Base-by-base conservation (phyloP, 148 eudicot genomes). In the Amaranthus palmeri region DNA sequence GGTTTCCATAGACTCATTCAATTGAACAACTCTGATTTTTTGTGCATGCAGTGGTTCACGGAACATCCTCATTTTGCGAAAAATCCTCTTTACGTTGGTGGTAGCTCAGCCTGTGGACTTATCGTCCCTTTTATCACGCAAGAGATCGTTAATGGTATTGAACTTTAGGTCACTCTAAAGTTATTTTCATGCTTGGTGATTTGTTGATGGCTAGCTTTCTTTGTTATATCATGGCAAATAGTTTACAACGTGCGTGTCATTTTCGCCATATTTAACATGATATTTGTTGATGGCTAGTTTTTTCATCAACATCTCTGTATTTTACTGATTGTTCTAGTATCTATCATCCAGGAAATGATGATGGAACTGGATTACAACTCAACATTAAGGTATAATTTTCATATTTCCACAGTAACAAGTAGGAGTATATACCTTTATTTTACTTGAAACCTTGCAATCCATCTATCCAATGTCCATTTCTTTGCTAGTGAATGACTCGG, bases 51-150 rank as follows among this genome's bases (percentile, higher is more conserved):
- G 68, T 65, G 52, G 36, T 6, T 48, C 49, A 8, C 3, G 14
- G 41, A 47, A 14, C 68, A 65, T 65, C 68, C 68, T 65, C 68
- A 17, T 8, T 65, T 48, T 48, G 41, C 42, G 49, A 47, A 6
- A 17, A 65, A 65, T 8, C 54, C 68, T 17, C 40, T 65, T 40
- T 65, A 65, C 4, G 13, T 65, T 47, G 68, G 68, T 48, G 68
- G 68, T 10, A 65, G 68, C 68, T 65, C 68, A 54, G 47, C 47
- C 10, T 65, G 68, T 65, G 68, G 54, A 65, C 10, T 65, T 25
- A 48, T 48, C 5, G 54, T 65, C 54, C 68, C 68, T 3, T 65
- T 15, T n/a, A 48, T 65, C 54, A 48, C 54, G 12, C 68, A 65
- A 48, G 14, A 65, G 42, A 65, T 65, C 18, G 54, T 65, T 15